These are phyloP conservation scores for Suillus subluteus DNA, from an alignment of 768 basidiomycete species.

Conservation along the genomic window DNA sequence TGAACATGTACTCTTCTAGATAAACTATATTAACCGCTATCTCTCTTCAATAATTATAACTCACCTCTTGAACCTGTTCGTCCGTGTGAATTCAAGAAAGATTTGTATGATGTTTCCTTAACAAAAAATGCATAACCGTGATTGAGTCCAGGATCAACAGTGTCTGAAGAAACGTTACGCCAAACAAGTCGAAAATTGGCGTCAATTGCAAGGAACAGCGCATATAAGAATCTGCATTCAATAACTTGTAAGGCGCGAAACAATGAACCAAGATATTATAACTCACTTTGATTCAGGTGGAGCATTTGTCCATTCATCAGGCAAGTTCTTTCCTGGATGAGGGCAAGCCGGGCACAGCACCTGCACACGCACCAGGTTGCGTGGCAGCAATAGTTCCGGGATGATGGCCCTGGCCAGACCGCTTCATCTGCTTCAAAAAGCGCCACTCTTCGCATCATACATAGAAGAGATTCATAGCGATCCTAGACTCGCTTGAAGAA, in stretches of 20 bases:
- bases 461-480: neutral
- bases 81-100: slow-evolving; percentile 12
- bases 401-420: slow-evolving; percentile 5
- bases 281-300: neutral
- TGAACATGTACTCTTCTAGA: slow-evolving; percentile 27
- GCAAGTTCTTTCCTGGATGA: slow-evolving; percentile 11
- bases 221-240: slow-evolving; percentile 21
- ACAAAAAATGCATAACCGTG: slow-evolving; percentile 28
- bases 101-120: slow-evolving; percentile 20
- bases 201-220: slow-evolving; percentile 26
- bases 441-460: neutral
- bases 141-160: slow-evolving; percentile 23
- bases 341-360: slow-evolving; percentile 13
- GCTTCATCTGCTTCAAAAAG: neutral
- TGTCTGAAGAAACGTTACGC: slow-evolving; percentile 14
- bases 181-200: slow-evolving; percentile 31
- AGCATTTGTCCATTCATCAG: slow-evolving; percentile 9
- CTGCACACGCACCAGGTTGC: neutral
- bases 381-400: neutral
- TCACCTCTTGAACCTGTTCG: slow-evolving; percentile 21
- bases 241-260: neutral
- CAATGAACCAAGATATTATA: neutral
- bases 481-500: slow-evolving; percentile 2
- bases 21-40: neutral
- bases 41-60: neutral